Percentiles rank a stretch among this genome's conserved stretches.
Evolutionary conservation across 2,329 filamentous ascomycete genomes (phyloP).

Genomic region (Colletotrichum sp.): DNA sequence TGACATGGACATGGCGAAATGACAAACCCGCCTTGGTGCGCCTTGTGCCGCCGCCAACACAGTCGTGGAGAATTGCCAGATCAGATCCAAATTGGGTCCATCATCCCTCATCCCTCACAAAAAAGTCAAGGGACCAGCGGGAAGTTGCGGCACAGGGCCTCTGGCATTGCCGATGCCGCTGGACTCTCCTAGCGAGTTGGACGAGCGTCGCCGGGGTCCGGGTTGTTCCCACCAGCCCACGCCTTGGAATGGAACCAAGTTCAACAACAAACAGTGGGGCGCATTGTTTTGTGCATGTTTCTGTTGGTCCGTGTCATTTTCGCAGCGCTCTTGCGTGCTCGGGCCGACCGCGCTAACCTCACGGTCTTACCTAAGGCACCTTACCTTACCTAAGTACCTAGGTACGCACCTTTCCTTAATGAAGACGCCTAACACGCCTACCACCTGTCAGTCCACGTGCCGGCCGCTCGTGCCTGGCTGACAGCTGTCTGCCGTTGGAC

Average conservation of each 20-base stretch:
- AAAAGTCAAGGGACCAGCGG: background rate
- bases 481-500: background rate
- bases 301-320: background rate
- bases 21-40: background rate
- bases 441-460: background rate
- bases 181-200: background rate
- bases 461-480: background rate
- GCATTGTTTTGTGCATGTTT: background rate
- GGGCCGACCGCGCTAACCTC: background rate
- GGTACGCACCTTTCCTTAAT: background rate
- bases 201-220: constrained; percentile 1
- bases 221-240: background rate
- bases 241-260: background rate
- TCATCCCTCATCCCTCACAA: background rate
- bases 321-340: background rate
- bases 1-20: background rate
- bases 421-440: background rate
- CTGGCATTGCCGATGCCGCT: constrained; percentile 5
- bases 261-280: background rate
- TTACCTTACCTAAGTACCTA: background rate
- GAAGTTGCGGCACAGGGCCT: constrained; percentile 1
- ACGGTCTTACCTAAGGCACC: background rate
- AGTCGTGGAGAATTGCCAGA: background rate
- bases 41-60: background rate
- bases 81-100: background rate